phyloP scores from a whole-genome alignment of 371 early-diverging fungal genomes.

The Mucor mucedo region DNA sequence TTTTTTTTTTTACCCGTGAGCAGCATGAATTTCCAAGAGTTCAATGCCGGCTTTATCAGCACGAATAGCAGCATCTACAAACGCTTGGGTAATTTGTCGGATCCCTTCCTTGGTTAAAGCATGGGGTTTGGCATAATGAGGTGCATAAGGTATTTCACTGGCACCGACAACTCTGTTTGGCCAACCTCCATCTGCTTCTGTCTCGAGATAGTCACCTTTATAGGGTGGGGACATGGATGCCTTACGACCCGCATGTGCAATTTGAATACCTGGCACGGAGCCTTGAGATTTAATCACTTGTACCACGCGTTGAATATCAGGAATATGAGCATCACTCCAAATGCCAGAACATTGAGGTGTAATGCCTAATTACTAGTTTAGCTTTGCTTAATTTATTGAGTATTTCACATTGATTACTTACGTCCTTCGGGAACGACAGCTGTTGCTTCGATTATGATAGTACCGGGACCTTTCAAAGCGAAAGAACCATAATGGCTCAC shows the following conservation, averaged over 20 bases:
- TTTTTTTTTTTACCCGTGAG: constrained; percentile 54
- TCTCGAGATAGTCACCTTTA: constrained; percentile 58
- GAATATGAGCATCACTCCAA: constrained; percentile 80
- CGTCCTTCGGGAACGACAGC: constrained; percentile 79
- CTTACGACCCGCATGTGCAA: constrained; percentile 88
- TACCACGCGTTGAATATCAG: constrained; percentile 61
- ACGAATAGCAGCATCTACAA: constrained; percentile 74
- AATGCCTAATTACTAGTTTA: constrained; percentile 41
- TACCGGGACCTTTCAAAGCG: constrained; percentile 78
- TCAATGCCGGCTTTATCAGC: constrained; percentile 86
- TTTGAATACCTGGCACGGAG: constrained; percentile 69
- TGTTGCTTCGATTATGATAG: constrained; percentile 81
- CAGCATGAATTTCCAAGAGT: constrained; percentile 85
- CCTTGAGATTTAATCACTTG: constrained; percentile 70
- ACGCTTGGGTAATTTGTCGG: constrained; percentile 58
- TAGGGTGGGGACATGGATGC: constrained; percentile 65
- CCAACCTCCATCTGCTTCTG: constrained; percentile 84
- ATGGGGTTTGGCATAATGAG: constrained; percentile 55
- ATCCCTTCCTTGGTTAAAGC: constrained; percentile 74
- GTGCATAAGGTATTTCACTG: constrained; percentile 58
- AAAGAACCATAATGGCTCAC: constrained; percentile 72
- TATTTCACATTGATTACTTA: background rate
- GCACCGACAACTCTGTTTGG: constrained; percentile 76
- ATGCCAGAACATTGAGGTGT: constrained; percentile 72
- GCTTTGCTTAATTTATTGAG: background rate